Percentiles rank a stretch among this genome's conserved stretches.
phyloP scores from a whole-genome alignment of 192 early-diverging fungal genomes.

The Entomortierella parvispora region DNA sequence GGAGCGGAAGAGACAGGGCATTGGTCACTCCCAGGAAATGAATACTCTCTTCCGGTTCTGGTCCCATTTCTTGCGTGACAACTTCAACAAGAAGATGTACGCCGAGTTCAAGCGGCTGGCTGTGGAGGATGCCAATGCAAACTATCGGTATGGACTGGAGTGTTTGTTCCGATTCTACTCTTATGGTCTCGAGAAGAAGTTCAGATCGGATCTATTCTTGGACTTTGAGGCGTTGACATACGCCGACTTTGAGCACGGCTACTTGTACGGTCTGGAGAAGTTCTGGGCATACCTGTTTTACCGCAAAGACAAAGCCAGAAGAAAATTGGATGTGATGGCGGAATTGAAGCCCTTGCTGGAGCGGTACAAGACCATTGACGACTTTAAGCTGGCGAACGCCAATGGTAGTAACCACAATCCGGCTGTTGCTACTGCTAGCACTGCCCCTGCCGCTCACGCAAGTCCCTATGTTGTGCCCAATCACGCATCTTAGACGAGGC shows the following conservation, averaged over 20 bases:
- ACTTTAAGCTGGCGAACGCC: slow-evolving; percentile 32
- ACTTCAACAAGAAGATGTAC: slow-evolving; percentile 94
- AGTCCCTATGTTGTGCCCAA: too few species aligned
- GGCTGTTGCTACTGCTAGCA: too few species aligned
- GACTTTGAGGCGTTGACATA: slow-evolving; percentile 89
- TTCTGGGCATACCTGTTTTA: slow-evolving; percentile 96
- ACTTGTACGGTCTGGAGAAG: slow-evolving; percentile 92
- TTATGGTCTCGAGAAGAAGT: slow-evolving; percentile 92
- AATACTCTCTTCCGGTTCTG: slow-evolving; percentile 97
- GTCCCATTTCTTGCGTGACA: slow-evolving; percentile 96
- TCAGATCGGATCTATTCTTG: slow-evolving; percentile 83
- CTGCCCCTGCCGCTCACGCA: too few species aligned
- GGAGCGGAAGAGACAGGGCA: slow-evolving; percentile 90
- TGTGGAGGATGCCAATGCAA: slow-evolving; percentile 83
- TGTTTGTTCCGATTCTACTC: slow-evolving; percentile 97
- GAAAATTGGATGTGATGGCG: slow-evolving; percentile 64
- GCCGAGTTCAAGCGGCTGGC: slow-evolving; percentile 90
- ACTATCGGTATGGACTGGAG: slow-evolving; percentile 94
- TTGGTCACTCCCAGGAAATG: slow-evolving; percentile 95
- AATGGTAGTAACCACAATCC: slow-evolving; percentile 28
- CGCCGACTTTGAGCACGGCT: slow-evolving; percentile 75
- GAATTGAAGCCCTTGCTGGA: slow-evolving; percentile 67
- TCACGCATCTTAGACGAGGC: too few species aligned
- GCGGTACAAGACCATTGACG: slow-evolving; percentile 62
- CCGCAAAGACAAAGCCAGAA: slow-evolving; percentile 83